Percentiles rank a stretch among this genome's conserved stretches.
phyloP scores from a whole-genome alignment of 2,329 filamentous ascomycete genomes.

The Colletotrichum falcatum region DNA sequence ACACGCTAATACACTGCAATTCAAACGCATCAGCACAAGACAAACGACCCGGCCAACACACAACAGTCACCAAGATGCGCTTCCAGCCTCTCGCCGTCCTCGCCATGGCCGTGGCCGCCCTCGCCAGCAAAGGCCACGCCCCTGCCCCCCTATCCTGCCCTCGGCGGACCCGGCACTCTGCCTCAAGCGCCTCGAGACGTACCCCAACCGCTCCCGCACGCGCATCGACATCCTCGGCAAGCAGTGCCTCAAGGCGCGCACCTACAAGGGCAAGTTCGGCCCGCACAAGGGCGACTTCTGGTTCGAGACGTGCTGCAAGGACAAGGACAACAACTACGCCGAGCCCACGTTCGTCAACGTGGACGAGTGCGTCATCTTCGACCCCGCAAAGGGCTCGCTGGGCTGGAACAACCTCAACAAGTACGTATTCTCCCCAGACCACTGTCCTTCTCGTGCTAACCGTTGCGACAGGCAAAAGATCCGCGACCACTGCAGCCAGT shows the following conservation, averaged over 20 bases:
- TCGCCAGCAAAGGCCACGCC: neutral
- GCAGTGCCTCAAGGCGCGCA: slow-evolving; percentile 13
- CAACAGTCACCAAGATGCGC: neutral
- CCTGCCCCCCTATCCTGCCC: neutral
- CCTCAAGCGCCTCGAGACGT: slow-evolving; percentile 17
- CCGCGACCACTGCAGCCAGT: slow-evolving; percentile 3
- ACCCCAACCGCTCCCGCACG: neutral
- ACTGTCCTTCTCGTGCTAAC: no score
- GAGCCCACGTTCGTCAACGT: slow-evolving; percentile 15
- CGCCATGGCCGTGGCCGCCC: neutral
- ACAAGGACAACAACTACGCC: slow-evolving; percentile 7
- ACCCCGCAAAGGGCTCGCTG: neutral
- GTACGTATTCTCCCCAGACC: no score
- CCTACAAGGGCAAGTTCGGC: slow-evolving; percentile 22
- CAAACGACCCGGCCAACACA: neutral
- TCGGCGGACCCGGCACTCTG: slow-evolving; percentile 3
- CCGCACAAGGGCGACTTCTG: slow-evolving; percentile 16
- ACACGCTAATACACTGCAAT: neutral
- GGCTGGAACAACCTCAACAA: neutral
- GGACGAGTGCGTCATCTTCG: slow-evolving; percentile 15
- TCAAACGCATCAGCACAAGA: neutral
- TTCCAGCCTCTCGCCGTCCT: neutral
- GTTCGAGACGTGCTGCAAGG: slow-evolving; percentile 25
- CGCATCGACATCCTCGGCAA: slow-evolving; percentile 5
- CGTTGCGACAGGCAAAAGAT: neutral